Percentiles rank a stretch among this genome's conserved stretches.
Evolutionary conservation across 1,139 yeast species (phyloP).

Genomic region (Candida buenavistaensis): DNA sequence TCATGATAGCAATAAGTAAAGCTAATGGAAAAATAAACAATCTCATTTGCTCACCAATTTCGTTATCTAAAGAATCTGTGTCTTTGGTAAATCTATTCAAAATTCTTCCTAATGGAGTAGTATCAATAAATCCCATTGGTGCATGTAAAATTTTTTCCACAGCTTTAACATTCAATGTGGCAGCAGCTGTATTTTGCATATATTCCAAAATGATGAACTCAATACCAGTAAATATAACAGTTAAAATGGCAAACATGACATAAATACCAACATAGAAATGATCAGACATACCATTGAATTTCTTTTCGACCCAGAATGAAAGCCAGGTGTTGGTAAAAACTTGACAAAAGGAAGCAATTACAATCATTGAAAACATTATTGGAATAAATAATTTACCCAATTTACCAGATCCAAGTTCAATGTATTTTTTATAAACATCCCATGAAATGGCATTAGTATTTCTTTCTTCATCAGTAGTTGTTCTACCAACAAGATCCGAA

Average conservation of each 20-base stretch:
- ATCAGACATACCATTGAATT: conserved; percentile 24
- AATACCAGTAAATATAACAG: conserved; percentile 48
- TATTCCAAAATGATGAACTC: conserved; percentile 58
- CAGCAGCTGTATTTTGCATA: conserved; percentile 47
- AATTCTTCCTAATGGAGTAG: conserved; percentile 47
- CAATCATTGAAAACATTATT: conserved; percentile 34
- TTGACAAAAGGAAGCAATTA: conserved; percentile 39
- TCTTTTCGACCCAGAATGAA: conserved; percentile 36
- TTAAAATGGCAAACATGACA: conserved; percentile 34
- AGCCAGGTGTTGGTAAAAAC: conserved; percentile 44
- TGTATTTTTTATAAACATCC: conserved; percentile 35
- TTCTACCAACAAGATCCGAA: conserved; percentile 23
- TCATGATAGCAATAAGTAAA: conserved; percentile 40
- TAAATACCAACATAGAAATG: conserved; percentile 34
- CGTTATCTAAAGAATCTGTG: conserved; percentile 49
- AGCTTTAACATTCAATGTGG: conserved; percentile 37
- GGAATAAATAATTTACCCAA: conserved; percentile 31
- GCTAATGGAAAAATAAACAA: conserved; percentile 42
- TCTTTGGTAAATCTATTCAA: conserved; percentile 58
- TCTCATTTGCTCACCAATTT: conserved; percentile 46
- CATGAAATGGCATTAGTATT: conserved; percentile 43
- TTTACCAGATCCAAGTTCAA: conserved; percentile 42
- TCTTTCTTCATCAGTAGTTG: conserved; percentile 37
- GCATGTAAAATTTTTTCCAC: conserved; percentile 40
- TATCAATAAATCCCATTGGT: conserved; percentile 48